These are phyloP conservation scores for Oidiodendron maius DNA, from an alignment of 495 filamentous ascomycete species.

Conservation along the genomic window DNA sequence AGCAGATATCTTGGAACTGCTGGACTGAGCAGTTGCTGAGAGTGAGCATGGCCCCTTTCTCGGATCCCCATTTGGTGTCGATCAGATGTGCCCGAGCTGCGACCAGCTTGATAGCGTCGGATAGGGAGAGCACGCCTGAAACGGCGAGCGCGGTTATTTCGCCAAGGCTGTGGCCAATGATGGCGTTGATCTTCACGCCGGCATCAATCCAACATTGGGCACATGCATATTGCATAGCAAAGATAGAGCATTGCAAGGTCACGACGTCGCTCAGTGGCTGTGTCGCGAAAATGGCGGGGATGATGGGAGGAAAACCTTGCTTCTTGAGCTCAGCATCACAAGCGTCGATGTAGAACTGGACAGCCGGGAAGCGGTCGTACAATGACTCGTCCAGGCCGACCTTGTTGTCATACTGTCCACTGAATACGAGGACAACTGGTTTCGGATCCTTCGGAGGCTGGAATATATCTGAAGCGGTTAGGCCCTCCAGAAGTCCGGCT, in stretches of 20 bases:
- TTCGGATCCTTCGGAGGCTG: neutral
- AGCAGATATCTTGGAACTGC: neutral
- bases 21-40: neutral
- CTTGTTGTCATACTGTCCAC: no score
- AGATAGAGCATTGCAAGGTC: slow-evolving; percentile 35
- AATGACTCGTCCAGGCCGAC: no score
- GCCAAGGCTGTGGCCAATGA: slow-evolving; percentile 49
- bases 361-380: no score
- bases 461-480: neutral
- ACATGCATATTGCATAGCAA: slow-evolving; percentile 44
- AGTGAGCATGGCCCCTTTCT: slow-evolving; percentile 44
- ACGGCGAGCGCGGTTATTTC: slow-evolving; percentile 38
- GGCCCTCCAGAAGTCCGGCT: neutral
- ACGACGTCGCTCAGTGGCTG: slow-evolving; percentile 29
- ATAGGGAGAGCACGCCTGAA: slow-evolving; percentile 29
- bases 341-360: no score
- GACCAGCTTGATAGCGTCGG: slow-evolving; percentile 35
- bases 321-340: no score
- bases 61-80: slow-evolving; percentile 36
- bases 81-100: slow-evolving; percentile 39
- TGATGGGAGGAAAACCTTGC: slow-evolving; percentile 23
- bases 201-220: slow-evolving; percentile 42
- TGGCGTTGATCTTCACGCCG: slow-evolving; percentile 28
- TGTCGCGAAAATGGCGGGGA: slow-evolving; percentile 35
- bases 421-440: slow-evolving; percentile 27